Base-by-base conservation (phyloP, 805 yeast genomes). In the Saccharomyces paradoxus region DNA sequence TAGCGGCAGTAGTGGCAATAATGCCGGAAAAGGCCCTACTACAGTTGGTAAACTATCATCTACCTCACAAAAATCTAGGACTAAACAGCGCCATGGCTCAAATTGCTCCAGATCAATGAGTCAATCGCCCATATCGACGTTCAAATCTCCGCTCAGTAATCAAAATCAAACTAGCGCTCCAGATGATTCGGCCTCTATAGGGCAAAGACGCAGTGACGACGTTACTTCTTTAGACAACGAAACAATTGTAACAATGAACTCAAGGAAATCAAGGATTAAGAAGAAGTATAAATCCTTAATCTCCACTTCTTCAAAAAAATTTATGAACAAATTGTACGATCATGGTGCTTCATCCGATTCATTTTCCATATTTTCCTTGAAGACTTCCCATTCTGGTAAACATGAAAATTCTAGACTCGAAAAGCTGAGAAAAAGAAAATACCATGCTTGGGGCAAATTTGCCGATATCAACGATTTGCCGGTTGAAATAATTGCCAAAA, bases 381-480 rank as follows among this genome's bases (percentile, higher is more conserved):
- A 56, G 37, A 60, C 68, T 21, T 49, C 63, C 2, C 61, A 59
- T 30, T 64, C 67, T 13, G 58, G 60, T 32, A 55, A 55, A 22
- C 46, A 46, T 37, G 21, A 51, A 10, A 47, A 52, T 26, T 41
- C 50, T 12, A 31, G 48, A 29, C 55, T 54, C 29, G 50, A 54
- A 17, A 26, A 37, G 46, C 32, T 41, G 46, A 50, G 28, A 44
- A 22, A 31, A 48, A 21, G 55, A 49, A 50, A 48, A 50, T 31
- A 46, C 41, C 47, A 51, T 55, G 50, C 57, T 53, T 46, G 53
- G 50, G 56, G 55, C 29, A 52, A 56, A 48, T 49, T 46, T 49
- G 64, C 63, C 3, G 64, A 58, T 4, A 57, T 73, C 21, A 60
- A 65, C 30, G 55, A 61, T 4, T 56, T 74, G 4, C 77, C 77